These are phyloP conservation scores for Limtongia smithiae DNA, from an alignment of 805 yeast species.

Conservation along the genomic window DNA sequence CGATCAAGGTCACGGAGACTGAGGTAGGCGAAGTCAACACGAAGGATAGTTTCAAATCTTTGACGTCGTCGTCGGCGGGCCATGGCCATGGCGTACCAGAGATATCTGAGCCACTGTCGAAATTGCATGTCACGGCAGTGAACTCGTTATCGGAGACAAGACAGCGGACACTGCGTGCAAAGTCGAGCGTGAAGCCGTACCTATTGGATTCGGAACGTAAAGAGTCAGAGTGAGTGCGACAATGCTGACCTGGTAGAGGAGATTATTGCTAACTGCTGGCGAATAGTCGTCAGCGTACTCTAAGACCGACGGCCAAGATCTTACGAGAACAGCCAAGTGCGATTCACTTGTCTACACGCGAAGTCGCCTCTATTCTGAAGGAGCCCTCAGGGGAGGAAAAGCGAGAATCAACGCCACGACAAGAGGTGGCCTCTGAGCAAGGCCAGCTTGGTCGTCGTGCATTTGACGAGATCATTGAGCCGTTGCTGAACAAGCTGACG, in stretches of 20 bases:
- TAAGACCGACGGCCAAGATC: conserved; percentile 11
- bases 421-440: conserved; percentile 2
- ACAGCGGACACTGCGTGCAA: conserved; percentile 6
- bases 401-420: conserved; percentile 4
- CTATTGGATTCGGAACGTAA: conserved; percentile 2
- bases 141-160: conserved; percentile 1
- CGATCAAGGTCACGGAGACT: background rate
- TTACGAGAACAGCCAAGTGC: conserved; percentile 12
- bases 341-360: conserved; percentile 1
- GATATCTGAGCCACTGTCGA: conserved; percentile 5
- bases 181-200: background rate
- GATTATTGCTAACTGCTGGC: background rate
- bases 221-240: conserved; percentile 16
- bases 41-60: background rate
- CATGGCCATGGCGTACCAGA: background rate
- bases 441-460: conserved; percentile 3
- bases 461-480: conserved; percentile 8
- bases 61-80: conserved; percentile 1
- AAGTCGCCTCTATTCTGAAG: background rate
- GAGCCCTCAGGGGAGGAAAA: conserved; percentile 9
- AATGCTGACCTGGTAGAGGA: background rate
- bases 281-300: conserved; percentile 12
- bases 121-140: background rate
- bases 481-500: conserved; percentile 3
- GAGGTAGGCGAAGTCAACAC: conserved; percentile 7